phyloP scores from a whole-genome alignment of 78 protist species.

The Mantamonas sphyraenae region DNA sequence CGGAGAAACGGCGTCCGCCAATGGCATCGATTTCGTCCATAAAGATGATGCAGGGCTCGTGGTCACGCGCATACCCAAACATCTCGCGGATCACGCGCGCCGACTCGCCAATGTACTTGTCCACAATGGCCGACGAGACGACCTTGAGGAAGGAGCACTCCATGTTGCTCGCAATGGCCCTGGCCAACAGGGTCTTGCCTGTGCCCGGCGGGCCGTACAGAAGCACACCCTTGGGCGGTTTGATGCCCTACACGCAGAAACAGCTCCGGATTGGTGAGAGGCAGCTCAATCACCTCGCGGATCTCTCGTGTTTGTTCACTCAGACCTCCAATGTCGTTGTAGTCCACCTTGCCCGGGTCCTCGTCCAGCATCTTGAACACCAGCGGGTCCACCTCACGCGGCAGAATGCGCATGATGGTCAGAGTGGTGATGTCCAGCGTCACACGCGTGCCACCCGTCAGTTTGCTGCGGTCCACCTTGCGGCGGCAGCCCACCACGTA shows the following conservation, averaged over 20 bases:
- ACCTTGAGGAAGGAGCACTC: constrained; percentile 92
- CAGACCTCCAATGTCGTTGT: constrained; percentile 90
- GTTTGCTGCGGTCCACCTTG: constrained; percentile 64
- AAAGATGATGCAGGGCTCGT: constrained; percentile 98
- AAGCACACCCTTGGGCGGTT: constrained; percentile 86
- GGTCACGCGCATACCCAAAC: constrained; percentile 95
- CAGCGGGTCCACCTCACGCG: constrained; percentile 97
- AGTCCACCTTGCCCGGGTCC: constrained; percentile 74
- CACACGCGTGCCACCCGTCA: constrained; percentile 90
- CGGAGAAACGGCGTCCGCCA: constrained; percentile 93
- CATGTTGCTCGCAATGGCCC: constrained; percentile 93
- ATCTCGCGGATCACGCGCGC: constrained; percentile 98
- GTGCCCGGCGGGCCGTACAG: constrained; percentile 98
- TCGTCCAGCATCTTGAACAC: constrained; percentile 96
- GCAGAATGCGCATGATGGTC: constrained; percentile 95
- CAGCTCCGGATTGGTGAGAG: constrained; percentile 96
- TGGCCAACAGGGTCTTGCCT: constrained; percentile 96
- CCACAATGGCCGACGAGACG: constrained; percentile 95
- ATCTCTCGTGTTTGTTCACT: constrained; percentile 91
- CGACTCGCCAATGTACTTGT: constrained; percentile 99
- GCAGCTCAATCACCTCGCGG: constrained; percentile 97
- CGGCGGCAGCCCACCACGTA: constrained; percentile 94
- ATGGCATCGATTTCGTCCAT: constrained; percentile 99
- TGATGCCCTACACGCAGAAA: constrained; percentile 89
- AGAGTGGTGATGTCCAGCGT: constrained; percentile 98